phyloP scores from a whole-genome alignment of 2,329 filamentous ascomycete species.

The Colletotrichum spinosum region DNA sequence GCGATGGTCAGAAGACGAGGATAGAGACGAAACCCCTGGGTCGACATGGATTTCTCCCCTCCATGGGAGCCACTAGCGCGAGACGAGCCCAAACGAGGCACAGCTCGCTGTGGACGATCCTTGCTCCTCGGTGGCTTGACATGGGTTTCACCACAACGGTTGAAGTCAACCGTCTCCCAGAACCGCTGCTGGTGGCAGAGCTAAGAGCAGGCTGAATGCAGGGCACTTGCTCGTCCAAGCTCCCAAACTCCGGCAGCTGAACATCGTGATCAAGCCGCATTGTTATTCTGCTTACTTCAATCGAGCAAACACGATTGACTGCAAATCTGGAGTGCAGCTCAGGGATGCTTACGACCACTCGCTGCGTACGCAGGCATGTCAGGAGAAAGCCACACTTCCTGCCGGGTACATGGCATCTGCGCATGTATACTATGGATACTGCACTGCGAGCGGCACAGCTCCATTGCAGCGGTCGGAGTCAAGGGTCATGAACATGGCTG shows the following conservation, averaged over 20 bases:
- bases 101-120: constrained; percentile 5
- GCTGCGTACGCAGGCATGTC: no score
- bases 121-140: constrained; percentile 21
- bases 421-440: no score
- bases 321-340: neutral
- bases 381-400: no score
- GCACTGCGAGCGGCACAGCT: no score
- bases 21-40: no score
- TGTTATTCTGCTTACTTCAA: neutral
- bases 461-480: no score
- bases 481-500: no score
- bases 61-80: no score
- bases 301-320: neutral
- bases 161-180: constrained; percentile 18
- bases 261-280: neutral
- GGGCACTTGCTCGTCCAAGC: constrained; percentile 11
- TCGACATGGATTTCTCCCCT: no score
- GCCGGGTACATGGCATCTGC: no score
- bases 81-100: neutral
- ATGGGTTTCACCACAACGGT: constrained; percentile 31
- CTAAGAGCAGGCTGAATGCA: constrained; percentile 4
- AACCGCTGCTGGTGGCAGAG: constrained; percentile 11
- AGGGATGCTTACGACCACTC: no score
- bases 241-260: neutral
- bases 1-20: no score